Conservation (phyloP, 495 filamentous ascomycete species). For the Penicillium herquei region DNA sequence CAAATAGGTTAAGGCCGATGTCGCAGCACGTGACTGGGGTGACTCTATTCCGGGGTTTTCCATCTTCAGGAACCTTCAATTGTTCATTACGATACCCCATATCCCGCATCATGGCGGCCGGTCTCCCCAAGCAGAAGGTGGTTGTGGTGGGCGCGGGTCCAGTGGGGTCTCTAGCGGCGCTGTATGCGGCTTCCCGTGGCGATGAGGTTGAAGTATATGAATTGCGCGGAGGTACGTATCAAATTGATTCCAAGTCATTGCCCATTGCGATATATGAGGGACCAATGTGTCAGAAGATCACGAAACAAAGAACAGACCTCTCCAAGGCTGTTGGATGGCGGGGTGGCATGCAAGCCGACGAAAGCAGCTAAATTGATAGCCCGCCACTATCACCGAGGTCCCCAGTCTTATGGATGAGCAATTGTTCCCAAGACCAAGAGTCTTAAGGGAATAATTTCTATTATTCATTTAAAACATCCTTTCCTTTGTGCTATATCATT, state of each 20-base stretch:
- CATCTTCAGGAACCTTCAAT: background rate
- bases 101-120: slow-evolving; percentile 12
- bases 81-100: background rate
- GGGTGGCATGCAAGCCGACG: background rate
- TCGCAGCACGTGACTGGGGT: slow-evolving; percentile 24
- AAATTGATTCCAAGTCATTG: slow-evolving; percentile 3
- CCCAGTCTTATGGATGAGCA: too few species aligned
- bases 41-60: slow-evolving; percentile 9
- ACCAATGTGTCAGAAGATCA: background rate
- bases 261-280: background rate
- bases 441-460: too few species aligned
- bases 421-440: too few species aligned
- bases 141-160: slow-evolving; percentile 89
- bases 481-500: background rate
- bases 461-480: too few species aligned
- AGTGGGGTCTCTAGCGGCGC: slow-evolving; percentile 84
- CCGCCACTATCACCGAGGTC: background rate
- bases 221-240: slow-evolving; percentile 74
- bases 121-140: slow-evolving; percentile 58
- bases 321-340: background rate
- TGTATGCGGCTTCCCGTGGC: slow-evolving; percentile 86
- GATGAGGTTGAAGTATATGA: slow-evolving; percentile 95
- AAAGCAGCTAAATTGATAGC: background rate
- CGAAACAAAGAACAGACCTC: background rate
- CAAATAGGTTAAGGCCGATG: slow-evolving; percentile 18